A percentile compares a stretch with the other conserved stretches of the same genome.
Evolutionary conservation across 2,329 filamentous ascomycete genomes (phyloP).

Genomic region (Neurospora sp.): DNA sequence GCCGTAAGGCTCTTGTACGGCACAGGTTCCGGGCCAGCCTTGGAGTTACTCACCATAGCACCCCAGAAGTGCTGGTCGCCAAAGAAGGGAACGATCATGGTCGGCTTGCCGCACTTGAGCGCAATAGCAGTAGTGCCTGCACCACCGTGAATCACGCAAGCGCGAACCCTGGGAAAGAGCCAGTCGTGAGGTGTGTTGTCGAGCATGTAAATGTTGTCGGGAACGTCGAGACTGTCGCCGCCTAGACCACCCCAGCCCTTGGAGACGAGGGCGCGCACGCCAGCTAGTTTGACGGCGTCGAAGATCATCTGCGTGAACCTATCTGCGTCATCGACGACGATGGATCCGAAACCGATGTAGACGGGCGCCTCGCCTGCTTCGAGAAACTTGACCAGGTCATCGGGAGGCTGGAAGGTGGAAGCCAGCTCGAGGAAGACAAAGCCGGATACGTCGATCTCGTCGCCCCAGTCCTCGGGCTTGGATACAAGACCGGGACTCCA

Average conservation of each 20-base stretch:
- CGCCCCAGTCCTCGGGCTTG: constrained; percentile 59
- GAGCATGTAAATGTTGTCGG: constrained; percentile 60
- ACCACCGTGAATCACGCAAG: constrained; percentile 67
- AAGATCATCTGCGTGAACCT: constrained; percentile 63
- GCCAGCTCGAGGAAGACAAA: constrained; percentile 70
- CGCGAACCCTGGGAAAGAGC: constrained; percentile 58
- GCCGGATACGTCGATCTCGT: constrained; percentile 63
- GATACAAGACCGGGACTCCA: constrained; percentile 59
- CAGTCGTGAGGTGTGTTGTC: constrained; percentile 70
- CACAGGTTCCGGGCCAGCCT: constrained; percentile 56
- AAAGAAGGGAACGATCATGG: constrained; percentile 72
- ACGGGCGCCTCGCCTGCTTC: constrained; percentile 48
- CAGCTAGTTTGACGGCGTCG: constrained; percentile 53
- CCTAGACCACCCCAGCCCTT: constrained; percentile 70
- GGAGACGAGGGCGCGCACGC: constrained; percentile 61
- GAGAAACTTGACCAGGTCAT: constrained; percentile 46
- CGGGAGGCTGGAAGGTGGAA: constrained; percentile 48
- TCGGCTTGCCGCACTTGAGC: constrained; percentile 60
- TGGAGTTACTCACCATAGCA: constrained; percentile 52
- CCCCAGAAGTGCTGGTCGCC: constrained; percentile 77
- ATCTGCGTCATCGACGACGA: constrained; percentile 64
- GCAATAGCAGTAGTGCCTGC: constrained; percentile 69
- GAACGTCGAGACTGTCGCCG: constrained; percentile 37
- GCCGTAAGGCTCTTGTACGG: constrained; percentile 58
- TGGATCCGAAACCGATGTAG: constrained; percentile 69